Evolutionary conservation across 2,329 filamentous ascomycete species (phyloP).

Genomic region (Cercospora beticola): DNA sequence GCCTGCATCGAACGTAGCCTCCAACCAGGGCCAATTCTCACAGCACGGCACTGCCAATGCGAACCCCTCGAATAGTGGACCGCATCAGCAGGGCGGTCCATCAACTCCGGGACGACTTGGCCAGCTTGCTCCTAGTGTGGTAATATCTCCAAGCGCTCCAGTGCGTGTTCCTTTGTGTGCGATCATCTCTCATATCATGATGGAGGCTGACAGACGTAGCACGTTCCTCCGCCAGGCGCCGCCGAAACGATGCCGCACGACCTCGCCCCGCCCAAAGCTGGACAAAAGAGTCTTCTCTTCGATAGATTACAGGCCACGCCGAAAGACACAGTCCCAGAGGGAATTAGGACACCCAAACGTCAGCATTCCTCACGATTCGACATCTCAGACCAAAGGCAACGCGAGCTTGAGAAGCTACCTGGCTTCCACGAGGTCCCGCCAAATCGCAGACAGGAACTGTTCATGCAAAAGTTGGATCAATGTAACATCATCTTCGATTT

Average conservation of each 20-base stretch:
- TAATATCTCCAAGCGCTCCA: constrained; percentile 91
- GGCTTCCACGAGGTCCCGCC: constrained; percentile 97
- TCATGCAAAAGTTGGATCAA: constrained; percentile 99
- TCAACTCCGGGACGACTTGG: constrained; percentile 34
- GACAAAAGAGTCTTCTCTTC: constrained; percentile 83
- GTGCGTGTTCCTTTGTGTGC: constrained; percentile 54
- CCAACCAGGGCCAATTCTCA: constrained; percentile 26
- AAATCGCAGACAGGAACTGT: constrained; percentile 90
- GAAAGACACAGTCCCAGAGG: constrained; percentile 86
- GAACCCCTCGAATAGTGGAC: constrained; percentile 20
- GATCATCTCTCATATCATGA: neutral
- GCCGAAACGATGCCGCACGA: constrained; percentile 98
- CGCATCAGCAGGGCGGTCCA: constrained; percentile 27
- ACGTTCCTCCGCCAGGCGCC: constrained; percentile 86
- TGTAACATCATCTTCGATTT: constrained; percentile 99
- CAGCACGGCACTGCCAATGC: constrained; percentile 24
- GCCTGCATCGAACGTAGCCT: constrained; percentile 25
- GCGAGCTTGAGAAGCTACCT: constrained; percentile 93
- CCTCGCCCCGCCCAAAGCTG: constrained; percentile 87
- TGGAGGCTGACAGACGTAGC: constrained; percentile 53
- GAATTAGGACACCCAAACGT: constrained; percentile 88
- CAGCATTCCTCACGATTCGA: constrained; percentile 98
- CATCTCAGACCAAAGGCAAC: constrained; percentile 83
- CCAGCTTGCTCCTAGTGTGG: constrained; percentile 66
- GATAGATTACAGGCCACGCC: constrained; percentile 89